Evolutionary conservation across 2,329 filamentous ascomycete species (phyloP).

Genomic region (Thyridium curvatum): DNA sequence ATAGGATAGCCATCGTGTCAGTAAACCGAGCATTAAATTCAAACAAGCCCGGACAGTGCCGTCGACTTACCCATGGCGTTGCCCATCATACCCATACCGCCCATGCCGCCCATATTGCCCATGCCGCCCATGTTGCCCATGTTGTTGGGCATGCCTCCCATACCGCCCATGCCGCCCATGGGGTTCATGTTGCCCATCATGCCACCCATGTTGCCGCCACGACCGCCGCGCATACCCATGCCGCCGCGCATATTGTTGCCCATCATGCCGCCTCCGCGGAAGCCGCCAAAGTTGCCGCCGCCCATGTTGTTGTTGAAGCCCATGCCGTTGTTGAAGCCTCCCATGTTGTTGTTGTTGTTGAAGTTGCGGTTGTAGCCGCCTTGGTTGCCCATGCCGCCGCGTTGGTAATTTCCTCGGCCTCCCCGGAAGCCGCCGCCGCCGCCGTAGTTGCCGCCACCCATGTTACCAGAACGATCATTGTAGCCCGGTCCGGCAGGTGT

Average conservation of each 20-base stretch:
- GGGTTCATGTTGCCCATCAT: conserved; percentile 36
- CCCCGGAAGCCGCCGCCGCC: conserved; percentile 41
- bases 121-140: conserved; percentile 40
- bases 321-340: conserved; percentile 23
- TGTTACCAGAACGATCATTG: conserved; percentile 39
- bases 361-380: conserved; percentile 37
- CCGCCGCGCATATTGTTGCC: conserved; percentile 40
- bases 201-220: conserved; percentile 36
- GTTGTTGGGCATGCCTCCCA: conserved; percentile 30
- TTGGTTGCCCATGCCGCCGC: conserved; percentile 40
- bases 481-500: conserved; percentile 37
- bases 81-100: conserved; percentile 41
- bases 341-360: conserved; percentile 10
- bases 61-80: conserved; percentile 50
- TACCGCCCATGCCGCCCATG: conserved; percentile 40
- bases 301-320: conserved; percentile 31
- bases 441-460: conserved; percentile 40
- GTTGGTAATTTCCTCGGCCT: conserved; percentile 18
- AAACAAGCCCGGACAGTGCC: background rate
- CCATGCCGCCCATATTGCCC: conserved; percentile 47
- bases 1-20: conserved; percentile 1
- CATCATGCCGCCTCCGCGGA: conserved; percentile 36
- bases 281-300: conserved; percentile 37
- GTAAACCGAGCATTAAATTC: background rate
- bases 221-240: conserved; percentile 43